Evolutionary conservation across 495 filamentous ascomycete genomes (phyloP), one percentile per base, ranked within the genome.

Genomic region (Aspergillus conjunctus): DNA sequence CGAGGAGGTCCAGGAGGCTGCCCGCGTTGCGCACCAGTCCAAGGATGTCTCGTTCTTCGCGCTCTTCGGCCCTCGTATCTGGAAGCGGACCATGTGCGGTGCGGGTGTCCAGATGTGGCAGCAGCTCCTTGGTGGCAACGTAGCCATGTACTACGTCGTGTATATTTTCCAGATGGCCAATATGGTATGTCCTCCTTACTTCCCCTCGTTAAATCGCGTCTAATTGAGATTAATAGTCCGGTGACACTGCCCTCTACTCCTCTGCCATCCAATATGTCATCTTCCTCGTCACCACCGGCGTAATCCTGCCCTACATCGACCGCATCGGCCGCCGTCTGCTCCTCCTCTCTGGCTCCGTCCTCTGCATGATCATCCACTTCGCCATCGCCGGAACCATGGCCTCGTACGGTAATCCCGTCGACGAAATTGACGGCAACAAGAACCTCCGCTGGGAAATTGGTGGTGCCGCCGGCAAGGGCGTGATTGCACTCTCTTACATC

Each of bases 401-500:
- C 2, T 73, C 68, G 10, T 77, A 83, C 54, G 85, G 86, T 17
- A 66, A 77, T 41, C 67, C 79, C 4, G 83, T 88, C 7, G 76
- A 78, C n/a, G 77, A 80, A 17, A 83, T 91, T 0, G 80, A 77
- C 33, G 83, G 83, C 37, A 91, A 92, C 69, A 71, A 71, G 33
- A 92, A 91, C 68, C 81, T 93, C 43, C 80, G 82, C 33, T 85
- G 89, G 67, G 63, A 76, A 43, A 85, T 91, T 41, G 74, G 74
- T 1, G 88, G 88, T 17, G 65, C 74, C 2, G 74, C 88, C 0
- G 86, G 87, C 9, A 87, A 88, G 68, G 85, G 83, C 17, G 84
- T 92, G 30, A 90, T 93, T 67, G 89, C 88, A 0, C 88, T 86
- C 56, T 90, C 85, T 0, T 94, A 92, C 65, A 83, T 93, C 8